Conservation (phyloP, 306 rosid species). For the Vigna trinervia region DNA sequence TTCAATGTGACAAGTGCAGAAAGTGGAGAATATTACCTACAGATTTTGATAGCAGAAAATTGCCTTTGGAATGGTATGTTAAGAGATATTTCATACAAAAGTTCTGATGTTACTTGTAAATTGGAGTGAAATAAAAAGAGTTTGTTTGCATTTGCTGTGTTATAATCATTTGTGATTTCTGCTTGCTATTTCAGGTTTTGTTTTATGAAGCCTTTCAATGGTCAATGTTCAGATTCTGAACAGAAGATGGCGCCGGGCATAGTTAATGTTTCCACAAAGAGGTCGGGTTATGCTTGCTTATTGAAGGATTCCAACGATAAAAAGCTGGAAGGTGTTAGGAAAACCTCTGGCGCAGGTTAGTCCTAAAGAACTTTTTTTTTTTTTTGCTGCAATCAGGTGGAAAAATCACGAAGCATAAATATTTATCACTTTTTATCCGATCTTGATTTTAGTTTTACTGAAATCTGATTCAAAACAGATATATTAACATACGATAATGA, state of each 20-base stretch:
- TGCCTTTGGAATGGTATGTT: conserved; percentile 55
- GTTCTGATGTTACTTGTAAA: background rate
- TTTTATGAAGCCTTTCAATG: conserved; percentile 56
- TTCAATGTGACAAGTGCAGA: conserved; percentile 70
- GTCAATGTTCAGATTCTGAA: conserved; percentile 52
- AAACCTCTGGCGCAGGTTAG: conserved; percentile 44
- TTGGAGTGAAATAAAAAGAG: background rate
- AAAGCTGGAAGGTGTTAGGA: conserved; percentile 11
- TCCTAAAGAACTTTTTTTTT: too few relatives aligned
- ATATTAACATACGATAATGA: too few relatives aligned
- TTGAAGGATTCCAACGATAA: conserved; percentile 17
- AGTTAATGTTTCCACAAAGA: conserved; percentile 54
- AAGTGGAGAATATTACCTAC: conserved; percentile 61
- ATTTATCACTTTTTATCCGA: too few relatives aligned
- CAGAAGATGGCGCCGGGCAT: conserved; percentile 44
- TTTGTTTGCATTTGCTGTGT: background rate
- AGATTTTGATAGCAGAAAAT: conserved; percentile 43
- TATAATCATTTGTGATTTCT: conserved; percentile 20
- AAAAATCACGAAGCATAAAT: too few relatives aligned
- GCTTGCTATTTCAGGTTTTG: conserved; percentile 56
- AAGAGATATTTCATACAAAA: background rate
- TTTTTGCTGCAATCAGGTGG: too few relatives aligned
- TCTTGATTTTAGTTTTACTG: too few relatives aligned
- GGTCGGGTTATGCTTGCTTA: conserved; percentile 45
- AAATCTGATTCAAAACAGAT: too few relatives aligned